phyloP scores from a whole-genome alignment of 805 yeast species.

The Schwanniomyces occidentalis region DNA sequence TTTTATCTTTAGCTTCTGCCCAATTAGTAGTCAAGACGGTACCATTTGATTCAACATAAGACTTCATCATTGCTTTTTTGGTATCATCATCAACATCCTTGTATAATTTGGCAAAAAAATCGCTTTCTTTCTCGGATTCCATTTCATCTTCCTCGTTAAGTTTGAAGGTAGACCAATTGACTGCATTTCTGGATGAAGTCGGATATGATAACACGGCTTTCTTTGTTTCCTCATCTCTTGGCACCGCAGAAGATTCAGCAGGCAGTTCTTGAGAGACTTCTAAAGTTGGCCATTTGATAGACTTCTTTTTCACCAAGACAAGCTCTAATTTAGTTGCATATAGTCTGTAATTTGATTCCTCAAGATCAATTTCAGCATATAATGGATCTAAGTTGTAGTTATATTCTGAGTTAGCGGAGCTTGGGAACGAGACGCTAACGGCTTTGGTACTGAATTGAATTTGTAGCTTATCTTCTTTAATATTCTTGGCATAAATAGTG shows the following conservation, averaged over 20 bases:
- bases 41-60: constrained; percentile 90
- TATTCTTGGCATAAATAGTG: constrained; percentile 68
- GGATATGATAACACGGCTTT: constrained; percentile 48
- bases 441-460: constrained; percentile 40
- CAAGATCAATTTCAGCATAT: constrained; percentile 49
- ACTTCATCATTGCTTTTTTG: constrained; percentile 93
- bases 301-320: constrained; percentile 47
- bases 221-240: constrained; percentile 2
- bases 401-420: constrained; percentile 53
- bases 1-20: constrained; percentile 74
- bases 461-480: constrained; percentile 49
- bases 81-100: constrained; percentile 85
- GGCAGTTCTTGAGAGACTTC: constrained; percentile 34
- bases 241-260: constrained; percentile 7
- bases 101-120: constrained; percentile 75
- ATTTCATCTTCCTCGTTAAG: constrained; percentile 48
- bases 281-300: constrained; percentile 56
- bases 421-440: constrained; percentile 48
- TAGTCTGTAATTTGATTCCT: constrained; percentile 47
- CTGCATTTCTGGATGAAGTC: constrained; percentile 57
- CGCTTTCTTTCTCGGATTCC: constrained; percentile 52
- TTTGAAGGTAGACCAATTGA: constrained; percentile 66
- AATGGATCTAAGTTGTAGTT: constrained; percentile 57
- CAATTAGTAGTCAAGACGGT: constrained; percentile 92
- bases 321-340: constrained; percentile 78